Evolutionary conservation across 495 filamentous ascomycete genomes (phyloP), one percentile per base, ranked within the genome.

Genomic region (Neurospora sp.): DNA sequence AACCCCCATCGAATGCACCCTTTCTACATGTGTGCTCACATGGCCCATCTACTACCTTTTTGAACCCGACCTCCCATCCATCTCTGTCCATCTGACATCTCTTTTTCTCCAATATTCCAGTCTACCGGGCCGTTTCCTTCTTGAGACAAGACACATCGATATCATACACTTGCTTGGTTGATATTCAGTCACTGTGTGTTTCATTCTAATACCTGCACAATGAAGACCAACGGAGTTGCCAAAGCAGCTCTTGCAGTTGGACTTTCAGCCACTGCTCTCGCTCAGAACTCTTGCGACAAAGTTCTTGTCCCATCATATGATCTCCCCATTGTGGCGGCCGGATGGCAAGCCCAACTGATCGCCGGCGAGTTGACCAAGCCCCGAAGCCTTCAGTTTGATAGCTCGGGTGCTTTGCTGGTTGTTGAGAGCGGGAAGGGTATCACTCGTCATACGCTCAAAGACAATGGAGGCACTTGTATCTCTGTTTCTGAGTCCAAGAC

Each of bases 331-430:
- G 81, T 91, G 14, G 86, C 87, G 11, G 71, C 78, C 35, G 90
- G 89, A 39, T 92, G 88, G 81, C 76, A 80, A 18, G 84, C 83
- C 1, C 84, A 87, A 71, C 80, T 91, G 0, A 81, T 91, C 11
- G 87, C 85, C 12, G 85, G 82, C 5, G 84, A 84, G 7, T 77
- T 92, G 71, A 82, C 75, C 14, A 81, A 78, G 39, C 90, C 90
- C 4, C 83, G 90, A n/a, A 85, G 85, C 14, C 85, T 92, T 42
- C 75, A 84, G 16, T 90, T 92, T 75, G 90, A 92, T 76, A 78
- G 69, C 10, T 74, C 77, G 7, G 90, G 90, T 1, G 84, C 85
- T 23, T 77, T 92, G 66, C 80, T 92, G 0, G 85, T 91, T 5
- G 83, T 90, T 5, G 83, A 90, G 76, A 80, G 82, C 73, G 83